Evolutionary conservation across 192 early-diverging fungal genomes (phyloP), one percentile per base, ranked within the genome.

Genomic region (Backusella tuberculispora): DNA sequence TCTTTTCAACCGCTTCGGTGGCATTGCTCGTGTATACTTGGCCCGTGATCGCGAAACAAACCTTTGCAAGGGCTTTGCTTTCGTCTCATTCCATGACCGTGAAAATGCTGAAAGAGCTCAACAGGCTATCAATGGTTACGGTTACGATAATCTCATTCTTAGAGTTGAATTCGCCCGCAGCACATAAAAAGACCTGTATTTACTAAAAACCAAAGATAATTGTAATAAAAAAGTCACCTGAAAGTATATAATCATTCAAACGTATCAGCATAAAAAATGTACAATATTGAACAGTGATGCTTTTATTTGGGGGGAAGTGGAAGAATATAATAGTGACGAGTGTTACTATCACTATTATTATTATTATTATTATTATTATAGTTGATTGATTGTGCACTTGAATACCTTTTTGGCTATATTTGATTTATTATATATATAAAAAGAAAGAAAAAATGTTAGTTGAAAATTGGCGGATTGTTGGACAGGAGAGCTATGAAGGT

Each of bases 61-160:
- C 74, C 74, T 84, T 21, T 97, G 96, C 92, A 96, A 95, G 83
- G 98, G 98, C 43, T 98, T 94, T 74, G 98, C 96, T 29, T 99
- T 98, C 81, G 93, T 99, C 41, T 93, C 90, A 42, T 99, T 93
- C 83, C 87, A 85, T 79, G 87, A 90, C 76, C 86, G 90, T 78
- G 91, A 92, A 63, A 88, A 92, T 74, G 97, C 96, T 63, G 91
- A 95, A 74, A 85, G 84, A 78, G 95, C 95, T 48, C 88, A 96
- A 76, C 86, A 88, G 72, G 90, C 89, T 76, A 90, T 99, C 78
- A 93, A 96, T 83, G 98, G 98, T 72, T 93, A 92, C 79, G 96
- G 96, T 76, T 99, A 96, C 84, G 97, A 98, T 84, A 96, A 92
- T 85, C 85, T 98, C 78, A 98, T 99, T 86, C 84, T 99, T 70